Conservation (phyloP, 2,329 filamentous ascomycete genomes). For the Aspergillus ochraceoroseus region DNA sequence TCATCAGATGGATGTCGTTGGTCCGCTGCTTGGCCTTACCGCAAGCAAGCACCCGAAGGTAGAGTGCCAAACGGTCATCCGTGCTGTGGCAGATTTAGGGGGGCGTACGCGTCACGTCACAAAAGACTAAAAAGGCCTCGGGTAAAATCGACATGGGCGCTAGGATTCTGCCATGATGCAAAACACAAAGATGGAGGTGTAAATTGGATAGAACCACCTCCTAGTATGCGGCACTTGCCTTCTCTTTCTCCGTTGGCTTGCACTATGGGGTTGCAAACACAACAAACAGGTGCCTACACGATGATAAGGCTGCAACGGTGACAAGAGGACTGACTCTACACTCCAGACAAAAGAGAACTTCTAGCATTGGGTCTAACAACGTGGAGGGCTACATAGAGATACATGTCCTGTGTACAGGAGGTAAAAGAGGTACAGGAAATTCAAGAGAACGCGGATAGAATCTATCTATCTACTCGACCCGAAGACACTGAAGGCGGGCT, state of each 20-base stretch:
- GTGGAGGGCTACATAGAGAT: slow-evolving; percentile 38
- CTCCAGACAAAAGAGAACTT: slow-evolving; percentile 24
- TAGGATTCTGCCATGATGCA: slow-evolving; percentile 8
- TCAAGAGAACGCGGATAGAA: slow-evolving; percentile 26
- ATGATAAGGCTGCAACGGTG: background rate
- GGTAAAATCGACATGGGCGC: slow-evolving; percentile 5
- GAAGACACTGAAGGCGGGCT: slow-evolving; percentile 79
- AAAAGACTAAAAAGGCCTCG: slow-evolving; percentile 21
- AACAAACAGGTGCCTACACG: slow-evolving; percentile 22
- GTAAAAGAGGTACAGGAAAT: slow-evolving; percentile 32
- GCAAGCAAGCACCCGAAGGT: slow-evolving; percentile 3
- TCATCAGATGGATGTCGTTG: too few relatives aligned
- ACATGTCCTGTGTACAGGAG: slow-evolving; percentile 35
- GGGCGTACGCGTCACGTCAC: slow-evolving; percentile 20
- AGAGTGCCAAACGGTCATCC: slow-evolving; percentile 19
- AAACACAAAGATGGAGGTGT: slow-evolving; percentile 1
- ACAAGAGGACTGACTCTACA: background rate
- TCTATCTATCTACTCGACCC: slow-evolving; percentile 60
- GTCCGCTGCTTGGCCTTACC: too few relatives aligned
- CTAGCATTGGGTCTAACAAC: slow-evolving; percentile 39
- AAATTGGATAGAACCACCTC: too few relatives aligned
- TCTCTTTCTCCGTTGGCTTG: slow-evolving; percentile 1
- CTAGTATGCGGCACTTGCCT: background rate
- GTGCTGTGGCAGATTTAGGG: slow-evolving; percentile 21
- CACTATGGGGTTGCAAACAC: slow-evolving; percentile 22